These are phyloP conservation scores for Adiantum capillusveneris DNA, from an alignment of 75 land plant genomes.

Conservation along the genomic window DNA sequence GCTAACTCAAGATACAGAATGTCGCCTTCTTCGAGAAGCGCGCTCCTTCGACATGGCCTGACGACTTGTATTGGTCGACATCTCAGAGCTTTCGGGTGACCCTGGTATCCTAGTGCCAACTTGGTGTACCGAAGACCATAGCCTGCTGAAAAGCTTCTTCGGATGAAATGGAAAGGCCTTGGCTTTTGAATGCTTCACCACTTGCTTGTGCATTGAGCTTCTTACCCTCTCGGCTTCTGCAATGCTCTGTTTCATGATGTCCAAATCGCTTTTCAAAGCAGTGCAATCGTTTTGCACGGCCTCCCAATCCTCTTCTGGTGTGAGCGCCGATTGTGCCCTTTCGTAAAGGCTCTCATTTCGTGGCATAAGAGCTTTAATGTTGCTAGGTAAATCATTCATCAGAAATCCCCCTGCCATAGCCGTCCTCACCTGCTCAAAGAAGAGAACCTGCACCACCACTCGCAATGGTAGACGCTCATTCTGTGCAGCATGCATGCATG, in stretches of 20 bases:
- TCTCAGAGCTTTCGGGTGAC: not conserved
- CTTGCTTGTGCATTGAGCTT: constrained; percentile 11
- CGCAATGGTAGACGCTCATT: constrained; percentile 68
- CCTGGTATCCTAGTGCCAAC: constrained; percentile 18
- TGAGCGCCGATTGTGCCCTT: constrained; percentile 38
- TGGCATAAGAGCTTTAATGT: constrained; percentile 55
- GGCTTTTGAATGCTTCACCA: constrained; percentile 28
- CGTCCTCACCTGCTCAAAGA: constrained; percentile 70
- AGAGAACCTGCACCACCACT: constrained; percentile 66
- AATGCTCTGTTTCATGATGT: constrained; percentile 52
- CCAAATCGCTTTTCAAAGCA: constrained; percentile 31
- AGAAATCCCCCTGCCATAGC: constrained; percentile 30
- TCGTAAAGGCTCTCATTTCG: constrained; percentile 21
- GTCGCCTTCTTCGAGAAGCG: too few species aligned
- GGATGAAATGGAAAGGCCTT: constrained; percentile 43
- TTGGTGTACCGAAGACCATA: constrained; percentile 42
- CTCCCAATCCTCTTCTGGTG: constrained; percentile 50
- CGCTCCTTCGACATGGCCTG: too few species aligned
- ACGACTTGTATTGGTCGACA: too few species aligned
- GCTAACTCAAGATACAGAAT: too few species aligned
- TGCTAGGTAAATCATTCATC: constrained; percentile 50
- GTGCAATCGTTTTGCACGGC: constrained; percentile 48
- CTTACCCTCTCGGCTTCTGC: constrained; percentile 50
- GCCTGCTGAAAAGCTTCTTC: constrained; percentile 60
- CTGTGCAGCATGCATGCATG: constrained; percentile 72